Evolutionary conservation across 2,329 filamentous ascomycete genomes (phyloP), one percentile per base, ranked within the genome.

Genomic region (Trichophyton benhamiae): DNA sequence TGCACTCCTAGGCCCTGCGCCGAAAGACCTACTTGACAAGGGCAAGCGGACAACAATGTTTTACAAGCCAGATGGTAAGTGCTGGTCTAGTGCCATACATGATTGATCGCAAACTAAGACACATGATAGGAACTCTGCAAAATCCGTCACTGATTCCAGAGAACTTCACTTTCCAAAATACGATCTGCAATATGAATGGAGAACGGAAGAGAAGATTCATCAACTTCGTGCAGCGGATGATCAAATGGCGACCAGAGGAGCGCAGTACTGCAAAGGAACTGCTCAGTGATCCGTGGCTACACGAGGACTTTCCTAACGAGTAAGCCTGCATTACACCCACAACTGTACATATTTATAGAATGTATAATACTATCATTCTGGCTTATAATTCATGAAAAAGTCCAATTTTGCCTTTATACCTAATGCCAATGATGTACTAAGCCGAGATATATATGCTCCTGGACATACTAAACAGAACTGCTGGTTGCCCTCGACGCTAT

Each of bases 221-320:
- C 30, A 58, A 66, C 25, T 72, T 74, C 61, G 60, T 68, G 6
- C 61, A 36, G 15, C 65, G 64, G 57, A 74, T 74, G 72, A 63
- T 74, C 3, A 64, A 64, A 46, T 74, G 70, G 71, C 60, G 68
- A 33, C 72, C 72, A 42, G 71, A 70, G 62, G 59, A 72, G 42
- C 65, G 72, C 57, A 65, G 64, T n/a, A 72, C 69, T 4, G 72
- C 73, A 0, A 69, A 66, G 42, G 67, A 72, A 30, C 66, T 75
- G 5, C 66, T 67, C 36, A 59, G 69, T 42, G 70, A 74, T 65
- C 68, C 69, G 1, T 65, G 62, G 63, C 57, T 65, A 20, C 22
- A 64, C 38, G 58, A 17, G 25, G 57, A 58, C n/a, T 60, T 63
- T 55, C 27, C 15, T 15, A 20, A 55, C 33, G 22, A 44, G 11